A percentile compares a stretch with the other conserved stretches of the same genome.
phyloP scores from a whole-genome alignment of 169 alveolate genomes.

The Eimeria brunetti region DNA sequence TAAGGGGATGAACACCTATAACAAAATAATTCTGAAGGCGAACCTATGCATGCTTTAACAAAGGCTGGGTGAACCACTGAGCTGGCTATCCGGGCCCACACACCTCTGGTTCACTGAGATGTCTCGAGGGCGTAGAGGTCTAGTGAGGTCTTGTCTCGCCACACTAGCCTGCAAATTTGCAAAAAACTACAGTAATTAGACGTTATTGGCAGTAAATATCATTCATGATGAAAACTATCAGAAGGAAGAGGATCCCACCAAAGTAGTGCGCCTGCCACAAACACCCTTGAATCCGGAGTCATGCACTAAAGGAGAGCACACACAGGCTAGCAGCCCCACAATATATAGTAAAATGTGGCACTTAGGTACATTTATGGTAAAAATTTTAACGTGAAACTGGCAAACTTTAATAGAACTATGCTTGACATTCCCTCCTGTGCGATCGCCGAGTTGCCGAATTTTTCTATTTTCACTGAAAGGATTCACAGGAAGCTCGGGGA shows the following conservation, averaged over 20 bases:
- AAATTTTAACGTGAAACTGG: background rate
- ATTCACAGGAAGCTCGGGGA: background rate
- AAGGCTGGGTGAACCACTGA: background rate
- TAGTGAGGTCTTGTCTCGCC: constrained; percentile 9
- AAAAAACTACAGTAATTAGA: background rate
- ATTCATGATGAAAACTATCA: background rate
- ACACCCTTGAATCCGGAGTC: background rate
- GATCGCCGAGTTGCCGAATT: background rate
- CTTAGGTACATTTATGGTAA: background rate
- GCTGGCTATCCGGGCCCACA: constrained; percentile 25
- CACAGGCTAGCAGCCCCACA: constrained; percentile 25
- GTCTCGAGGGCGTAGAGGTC: background rate
- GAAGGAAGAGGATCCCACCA: background rate
- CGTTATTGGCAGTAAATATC: background rate
- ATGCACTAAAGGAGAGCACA: constrained; percentile 54
- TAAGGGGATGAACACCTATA: background rate
- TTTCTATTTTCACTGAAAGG: background rate
- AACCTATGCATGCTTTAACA: constrained; percentile 8
- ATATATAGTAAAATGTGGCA: background rate
- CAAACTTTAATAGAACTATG: background rate
- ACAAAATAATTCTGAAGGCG: background rate
- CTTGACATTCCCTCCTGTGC: background rate
- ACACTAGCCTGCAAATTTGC: too few relatives aligned
- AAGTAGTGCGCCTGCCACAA: constrained; percentile 15
- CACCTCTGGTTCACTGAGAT: background rate